A percentile compares a stretch with the other conserved stretches of the same genome.
These are phyloP conservation scores for Podospora pseudopauciseta DNA, from an alignment of 495 filamentous ascomycete species.

Conservation along the genomic window DNA sequence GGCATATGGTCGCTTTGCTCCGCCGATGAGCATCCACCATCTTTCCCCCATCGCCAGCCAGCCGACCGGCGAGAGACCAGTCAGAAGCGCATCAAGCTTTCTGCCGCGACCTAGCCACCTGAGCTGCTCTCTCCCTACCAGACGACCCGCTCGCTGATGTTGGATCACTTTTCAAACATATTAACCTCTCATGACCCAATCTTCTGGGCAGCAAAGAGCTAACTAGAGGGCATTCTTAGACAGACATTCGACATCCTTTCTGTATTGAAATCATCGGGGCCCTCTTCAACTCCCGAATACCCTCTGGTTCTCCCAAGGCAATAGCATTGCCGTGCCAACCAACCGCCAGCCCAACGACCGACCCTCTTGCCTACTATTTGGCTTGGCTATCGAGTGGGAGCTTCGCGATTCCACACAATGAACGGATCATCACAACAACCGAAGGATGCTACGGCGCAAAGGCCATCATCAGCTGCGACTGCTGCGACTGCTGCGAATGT, in stretches of 20 bases:
- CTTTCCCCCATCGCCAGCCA: slow-evolving; percentile 4
- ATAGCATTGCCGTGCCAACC: neutral
- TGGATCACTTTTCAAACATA: slow-evolving; percentile 1
- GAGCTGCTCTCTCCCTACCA: neutral
- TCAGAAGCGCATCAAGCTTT: slow-evolving; percentile 4
- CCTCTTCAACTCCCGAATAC: too few relatives aligned
- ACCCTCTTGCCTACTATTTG: slow-evolving; percentile 1
- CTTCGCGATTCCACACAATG: slow-evolving; percentile 20
- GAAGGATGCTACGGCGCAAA: slow-evolving; percentile 28
- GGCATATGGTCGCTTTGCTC: slow-evolving; percentile 3
- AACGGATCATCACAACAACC: slow-evolving; percentile 28
- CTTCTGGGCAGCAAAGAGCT: neutral
- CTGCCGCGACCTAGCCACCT: neutral
- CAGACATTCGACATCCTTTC: neutral
- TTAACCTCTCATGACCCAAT: slow-evolving; percentile 4
- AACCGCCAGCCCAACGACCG: slow-evolving; percentile 20
- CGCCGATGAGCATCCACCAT: neutral
- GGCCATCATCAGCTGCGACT: slow-evolving; percentile 22
- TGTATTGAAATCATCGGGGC: neutral
- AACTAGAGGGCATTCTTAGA: neutral
- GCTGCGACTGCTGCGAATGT: slow-evolving; percentile 22
- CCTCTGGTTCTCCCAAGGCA: neutral
- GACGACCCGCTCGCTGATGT: neutral
- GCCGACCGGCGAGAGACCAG: neutral
- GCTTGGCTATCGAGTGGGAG: slow-evolving; percentile 3